Evolutionary conservation across 305 asterid genomes (phyloP).

Genomic region (Fraxinus greggii): DNA sequence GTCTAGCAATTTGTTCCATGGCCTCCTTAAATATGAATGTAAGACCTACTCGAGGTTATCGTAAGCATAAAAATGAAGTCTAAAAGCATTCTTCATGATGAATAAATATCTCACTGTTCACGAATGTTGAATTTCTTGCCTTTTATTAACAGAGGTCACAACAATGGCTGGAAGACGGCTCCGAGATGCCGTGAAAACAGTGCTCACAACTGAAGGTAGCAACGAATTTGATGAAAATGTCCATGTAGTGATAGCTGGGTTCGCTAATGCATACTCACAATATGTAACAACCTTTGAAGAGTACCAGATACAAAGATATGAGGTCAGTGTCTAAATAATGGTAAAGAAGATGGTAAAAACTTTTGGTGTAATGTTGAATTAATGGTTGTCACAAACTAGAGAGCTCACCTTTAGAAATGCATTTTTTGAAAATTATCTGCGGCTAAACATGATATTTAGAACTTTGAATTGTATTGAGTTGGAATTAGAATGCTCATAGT

Average conservation of each 20-base stretch:
- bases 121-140: background rate
- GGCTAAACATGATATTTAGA: background rate
- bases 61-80: constrained; percentile 7
- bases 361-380: background rate
- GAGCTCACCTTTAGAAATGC: background rate
- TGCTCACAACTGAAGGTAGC: constrained; percentile 44
- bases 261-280: constrained; percentile 91
- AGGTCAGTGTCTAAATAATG: constrained; percentile 51
- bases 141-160: constrained; percentile 62
- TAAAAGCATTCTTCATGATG: background rate
- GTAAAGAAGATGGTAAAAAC: background rate
- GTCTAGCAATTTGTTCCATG: constrained; percentile 8
- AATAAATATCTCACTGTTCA: background rate
- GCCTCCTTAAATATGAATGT: constrained; percentile 2
- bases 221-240: constrained; percentile 51
- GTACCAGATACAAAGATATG: constrained; percentile 88
- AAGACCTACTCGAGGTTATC: background rate
- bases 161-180: constrained; percentile 99
- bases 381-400: background rate
- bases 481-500: background rate
- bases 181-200: constrained; percentile 74
- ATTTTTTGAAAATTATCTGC: background rate
- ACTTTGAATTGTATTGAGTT: background rate
- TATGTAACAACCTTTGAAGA: constrained; percentile 88
- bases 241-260: constrained; percentile 90